phyloP scores from a whole-genome alignment of 495 filamentous ascomycete species.

The Talaromyces borbonicus region DNA sequence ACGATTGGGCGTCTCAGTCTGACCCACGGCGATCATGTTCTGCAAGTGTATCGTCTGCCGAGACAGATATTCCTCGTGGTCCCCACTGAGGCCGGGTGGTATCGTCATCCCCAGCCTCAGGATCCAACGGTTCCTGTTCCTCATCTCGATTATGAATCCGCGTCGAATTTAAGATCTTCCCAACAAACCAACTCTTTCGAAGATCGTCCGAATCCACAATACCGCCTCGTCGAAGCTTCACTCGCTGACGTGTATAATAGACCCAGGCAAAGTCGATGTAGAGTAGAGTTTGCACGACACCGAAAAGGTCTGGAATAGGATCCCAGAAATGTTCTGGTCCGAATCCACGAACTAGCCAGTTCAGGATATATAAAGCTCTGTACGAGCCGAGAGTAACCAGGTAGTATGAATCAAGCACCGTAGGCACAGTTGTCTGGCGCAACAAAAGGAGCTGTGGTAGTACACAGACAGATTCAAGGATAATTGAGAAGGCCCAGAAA shows the following conservation, averaged over 20 bases:
- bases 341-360: conserved; percentile 70
- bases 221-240: conserved; percentile 85
- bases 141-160: conserved; percentile 17
- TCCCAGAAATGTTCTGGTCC: conserved; percentile 52
- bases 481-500: conserved; percentile 76
- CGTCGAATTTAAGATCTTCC: conserved; percentile 33
- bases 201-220: conserved; percentile 92
- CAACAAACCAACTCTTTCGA: conserved; percentile 65
- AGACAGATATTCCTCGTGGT: conserved; percentile 65
- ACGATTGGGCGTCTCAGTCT: background rate
- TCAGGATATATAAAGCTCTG: conserved; percentile 81
- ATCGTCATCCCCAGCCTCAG: conserved; percentile 23
- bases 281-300: conserved; percentile 79
- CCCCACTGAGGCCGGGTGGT: conserved; percentile 55
- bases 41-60: conserved; percentile 65
- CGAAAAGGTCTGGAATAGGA: conserved; percentile 69
- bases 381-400: conserved; percentile 82
- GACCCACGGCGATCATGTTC: conserved; percentile 17
- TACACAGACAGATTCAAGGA: conserved; percentile 83
- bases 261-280: conserved; percentile 97
- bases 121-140: conserved; percentile 33
- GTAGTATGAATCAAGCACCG: conserved; percentile 93
- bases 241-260: conserved; percentile 84
- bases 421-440: conserved; percentile 88
- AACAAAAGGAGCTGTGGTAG: conserved; percentile 87